These are phyloP conservation scores for Cercospora sp. DNA, from an alignment of 2,329 filamentous ascomycete species.

Conservation along the genomic window DNA sequence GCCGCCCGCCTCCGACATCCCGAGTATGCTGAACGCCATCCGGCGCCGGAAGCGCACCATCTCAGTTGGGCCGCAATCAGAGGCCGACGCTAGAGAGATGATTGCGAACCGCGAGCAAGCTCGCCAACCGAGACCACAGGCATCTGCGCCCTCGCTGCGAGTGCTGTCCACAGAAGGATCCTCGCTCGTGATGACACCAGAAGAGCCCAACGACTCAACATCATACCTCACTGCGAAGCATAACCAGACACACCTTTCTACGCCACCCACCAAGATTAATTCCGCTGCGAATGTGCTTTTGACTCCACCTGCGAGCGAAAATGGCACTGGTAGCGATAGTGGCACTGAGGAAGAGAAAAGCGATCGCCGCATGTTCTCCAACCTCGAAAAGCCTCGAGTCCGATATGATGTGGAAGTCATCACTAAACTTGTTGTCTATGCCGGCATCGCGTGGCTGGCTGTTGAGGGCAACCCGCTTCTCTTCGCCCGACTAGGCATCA, in stretches of 20 bases:
- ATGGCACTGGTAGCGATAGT: slow-evolving; percentile 33
- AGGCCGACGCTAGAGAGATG: slow-evolving; percentile 93
- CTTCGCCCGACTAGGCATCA: slow-evolving; percentile 49
- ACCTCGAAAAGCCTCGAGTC: slow-evolving; percentile 80
- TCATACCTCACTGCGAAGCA: slow-evolving; percentile 22
- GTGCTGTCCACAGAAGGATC: not conserved
- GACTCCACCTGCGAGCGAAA: slow-evolving; percentile 38
- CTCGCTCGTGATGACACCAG: slow-evolving; percentile 16
- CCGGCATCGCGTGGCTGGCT: slow-evolving; percentile 85
- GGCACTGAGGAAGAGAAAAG: slow-evolving; percentile 40
- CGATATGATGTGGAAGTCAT: slow-evolving; percentile 98
- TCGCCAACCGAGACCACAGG: slow-evolving; percentile 12
- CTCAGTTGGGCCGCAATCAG: slow-evolving; percentile 90
- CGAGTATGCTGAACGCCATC: slow-evolving; percentile 77
- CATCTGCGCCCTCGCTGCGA: slow-evolving; percentile 15
- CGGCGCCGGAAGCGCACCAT: slow-evolving; percentile 78
- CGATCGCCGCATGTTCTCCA: slow-evolving; percentile 73
- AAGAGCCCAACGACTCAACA: slow-evolving; percentile 16
- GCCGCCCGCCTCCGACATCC: slow-evolving; percentile 83
- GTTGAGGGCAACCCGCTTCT: slow-evolving; percentile 72
- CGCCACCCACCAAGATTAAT: slow-evolving; percentile 37
- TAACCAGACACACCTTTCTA: slow-evolving; percentile 29
- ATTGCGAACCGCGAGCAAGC: slow-evolving; percentile 80
- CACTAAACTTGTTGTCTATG: slow-evolving; percentile 92
- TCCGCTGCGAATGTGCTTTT: slow-evolving; percentile 38